Conservation (phyloP, 495 filamentous ascomycete species). For the Niebla homalea region DNA sequence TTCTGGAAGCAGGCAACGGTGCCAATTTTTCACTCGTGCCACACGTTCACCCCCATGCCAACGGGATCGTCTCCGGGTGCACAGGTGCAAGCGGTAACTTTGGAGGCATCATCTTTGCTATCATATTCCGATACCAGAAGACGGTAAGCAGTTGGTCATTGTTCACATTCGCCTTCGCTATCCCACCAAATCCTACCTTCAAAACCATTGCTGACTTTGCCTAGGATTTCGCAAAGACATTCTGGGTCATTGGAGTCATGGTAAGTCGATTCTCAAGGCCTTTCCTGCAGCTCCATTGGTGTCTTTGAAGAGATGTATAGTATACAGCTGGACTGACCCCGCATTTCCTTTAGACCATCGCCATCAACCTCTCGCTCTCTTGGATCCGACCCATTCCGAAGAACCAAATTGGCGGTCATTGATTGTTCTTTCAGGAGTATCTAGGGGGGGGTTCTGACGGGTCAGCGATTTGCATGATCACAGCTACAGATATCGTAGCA, state of each 20-base stretch:
- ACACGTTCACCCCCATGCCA: conserved; percentile 66
- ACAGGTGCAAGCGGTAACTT: conserved; percentile 73
- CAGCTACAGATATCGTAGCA: too few species aligned
- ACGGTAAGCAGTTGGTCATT: too few species aligned
- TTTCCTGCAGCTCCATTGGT: too few species aligned
- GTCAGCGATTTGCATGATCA: too few species aligned
- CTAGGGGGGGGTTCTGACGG: too few species aligned
- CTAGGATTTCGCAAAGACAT: conserved; percentile 45
- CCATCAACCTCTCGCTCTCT: conserved; percentile 46
- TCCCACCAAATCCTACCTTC: too few species aligned
- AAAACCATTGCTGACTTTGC: too few species aligned
- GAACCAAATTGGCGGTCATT: conserved; percentile 47
- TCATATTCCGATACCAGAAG: conserved; percentile 50
- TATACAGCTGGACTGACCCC: too few species aligned
- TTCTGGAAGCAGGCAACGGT: conserved; percentile 74
- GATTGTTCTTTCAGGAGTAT: not conserved
- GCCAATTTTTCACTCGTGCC: conserved; percentile 77
- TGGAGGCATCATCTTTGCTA: conserved; percentile 73
- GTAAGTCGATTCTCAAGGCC: too few species aligned
- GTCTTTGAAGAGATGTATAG: too few species aligned
- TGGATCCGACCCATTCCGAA: conserved; percentile 66
- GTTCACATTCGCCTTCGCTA: too few species aligned
- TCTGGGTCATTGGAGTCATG: conserved; percentile 78
- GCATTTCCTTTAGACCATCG: conserved; percentile 31
- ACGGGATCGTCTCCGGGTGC: conserved; percentile 60